A percentile compares a stretch with the other conserved stretches of the same genome.
Evolutionary conservation across 176 grass and related monocot species (phyloP).

Genomic region (Carex kokanica): DNA sequence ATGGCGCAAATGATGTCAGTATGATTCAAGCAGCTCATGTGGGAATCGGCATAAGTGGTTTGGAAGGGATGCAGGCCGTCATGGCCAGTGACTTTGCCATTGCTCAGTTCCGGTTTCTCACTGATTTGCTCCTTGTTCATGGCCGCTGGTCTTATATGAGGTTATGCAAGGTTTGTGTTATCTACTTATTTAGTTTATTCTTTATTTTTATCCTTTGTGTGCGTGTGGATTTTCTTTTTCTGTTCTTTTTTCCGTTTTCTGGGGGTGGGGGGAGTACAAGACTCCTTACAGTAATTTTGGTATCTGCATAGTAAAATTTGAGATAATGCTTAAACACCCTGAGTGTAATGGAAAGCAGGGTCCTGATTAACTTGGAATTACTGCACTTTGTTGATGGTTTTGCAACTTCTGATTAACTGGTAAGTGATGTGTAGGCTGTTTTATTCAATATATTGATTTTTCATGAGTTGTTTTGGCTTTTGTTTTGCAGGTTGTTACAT

Average conservation of each 20-base stretch:
- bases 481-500: constrained; percentile 80
- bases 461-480: constrained; percentile 9
- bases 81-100: constrained; percentile 99
- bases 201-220: not conserved
- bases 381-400: not conserved
- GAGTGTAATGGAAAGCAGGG: not conserved
- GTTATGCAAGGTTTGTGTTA: constrained; percentile 73
- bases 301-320: not conserved
- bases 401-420: not conserved
- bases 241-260: no score
- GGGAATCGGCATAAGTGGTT: constrained; percentile 95
- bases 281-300: not conserved
- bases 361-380: not conserved
- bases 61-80: constrained; percentile 99
- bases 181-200: not conserved
- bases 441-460: not conserved
- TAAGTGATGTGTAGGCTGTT: not conserved
- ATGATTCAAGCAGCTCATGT: constrained; percentile 99
- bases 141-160: constrained; percentile 96
- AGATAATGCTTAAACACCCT: not conserved
- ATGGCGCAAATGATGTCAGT: constrained; percentile 99
- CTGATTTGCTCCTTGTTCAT: constrained; percentile 99
- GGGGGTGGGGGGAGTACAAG: no score
- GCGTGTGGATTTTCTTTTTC: not conserved
- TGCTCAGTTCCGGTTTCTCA: constrained; percentile 92